phyloP scores from a whole-genome alignment of 129 eudicot genomes.

The Flaveria linearis region DNA sequence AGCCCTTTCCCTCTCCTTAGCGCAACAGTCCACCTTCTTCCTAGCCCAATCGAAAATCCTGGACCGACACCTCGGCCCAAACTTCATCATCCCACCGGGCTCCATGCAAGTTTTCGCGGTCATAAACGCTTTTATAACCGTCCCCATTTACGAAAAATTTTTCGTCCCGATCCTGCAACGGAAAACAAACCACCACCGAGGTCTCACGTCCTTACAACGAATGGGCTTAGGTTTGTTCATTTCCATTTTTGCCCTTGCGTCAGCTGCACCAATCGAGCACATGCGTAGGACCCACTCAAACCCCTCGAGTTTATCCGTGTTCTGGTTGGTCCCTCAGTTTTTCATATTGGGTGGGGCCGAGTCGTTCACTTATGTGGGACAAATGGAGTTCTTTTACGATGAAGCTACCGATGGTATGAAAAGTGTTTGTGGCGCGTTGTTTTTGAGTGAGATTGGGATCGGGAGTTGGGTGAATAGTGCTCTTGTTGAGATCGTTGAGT shows the following conservation, averaged over 20 bases:
- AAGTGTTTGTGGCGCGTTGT: conserved; percentile 77
- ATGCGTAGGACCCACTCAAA: conserved; percentile 42
- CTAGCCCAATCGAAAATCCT: conserved; percentile 58
- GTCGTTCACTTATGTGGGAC: conserved; percentile 78
- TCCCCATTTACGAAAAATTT: conserved; percentile 66
- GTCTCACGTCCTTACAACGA: conserved; percentile 74
- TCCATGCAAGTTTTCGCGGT: conserved; percentile 67
- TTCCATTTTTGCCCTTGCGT: conserved; percentile 51
- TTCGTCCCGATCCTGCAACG: conserved; percentile 54
- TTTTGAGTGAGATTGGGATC: conserved; percentile 76
- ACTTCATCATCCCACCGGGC: conserved; percentile 65
- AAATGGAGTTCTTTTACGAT: conserved; percentile 78
- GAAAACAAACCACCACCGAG: conserved; percentile 64
- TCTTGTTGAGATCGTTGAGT: conserved; percentile 55
- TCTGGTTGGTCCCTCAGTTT: conserved; percentile 81
- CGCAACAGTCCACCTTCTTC: conserved; percentile 82
- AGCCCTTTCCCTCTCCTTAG: conserved; percentile 78
- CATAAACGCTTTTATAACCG: conserved; percentile 64
- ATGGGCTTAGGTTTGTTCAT: conserved; percentile 78
- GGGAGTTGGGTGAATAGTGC: conserved; percentile 86
- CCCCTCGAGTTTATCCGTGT: conserved; percentile 38
- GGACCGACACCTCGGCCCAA: conserved; percentile 56
- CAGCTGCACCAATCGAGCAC: conserved; percentile 63
- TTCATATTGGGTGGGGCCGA: conserved; percentile 76
- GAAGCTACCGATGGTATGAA: conserved; percentile 87